A percentile compares a stretch with the other conserved stretches of the same genome.
Conservation (phyloP, 2,329 filamentous ascomycete genomes). For the Neofusicoccum cordaticola region DNA sequence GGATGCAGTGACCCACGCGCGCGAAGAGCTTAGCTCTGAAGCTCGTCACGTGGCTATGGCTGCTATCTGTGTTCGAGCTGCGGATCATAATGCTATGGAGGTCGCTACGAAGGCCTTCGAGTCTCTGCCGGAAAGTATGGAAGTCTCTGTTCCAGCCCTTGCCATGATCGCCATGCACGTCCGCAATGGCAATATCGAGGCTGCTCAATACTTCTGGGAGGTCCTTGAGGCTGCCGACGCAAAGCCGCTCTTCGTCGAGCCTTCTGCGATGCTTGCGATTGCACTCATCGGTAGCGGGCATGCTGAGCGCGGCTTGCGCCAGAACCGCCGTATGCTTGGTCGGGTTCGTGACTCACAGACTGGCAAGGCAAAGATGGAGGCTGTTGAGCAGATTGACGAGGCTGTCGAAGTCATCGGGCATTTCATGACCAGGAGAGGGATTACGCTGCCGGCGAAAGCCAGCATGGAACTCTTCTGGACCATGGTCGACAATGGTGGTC, state of each 20-base stretch:
- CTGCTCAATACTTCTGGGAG: constrained; percentile 78
- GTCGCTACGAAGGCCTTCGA: constrained; percentile 61
- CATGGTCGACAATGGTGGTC: constrained; percentile 64
- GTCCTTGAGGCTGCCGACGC: constrained; percentile 63
- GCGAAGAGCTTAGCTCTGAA: constrained; percentile 57
- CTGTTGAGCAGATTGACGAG: constrained; percentile 81
- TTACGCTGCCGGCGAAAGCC: constrained; percentile 52
- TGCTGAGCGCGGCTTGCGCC: constrained; percentile 73
- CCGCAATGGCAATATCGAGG: constrained; percentile 73
- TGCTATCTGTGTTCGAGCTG: constrained; percentile 71
- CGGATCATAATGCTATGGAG: constrained; percentile 70
- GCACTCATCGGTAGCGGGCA: constrained; percentile 83
- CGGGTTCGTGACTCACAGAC: constrained; percentile 66
- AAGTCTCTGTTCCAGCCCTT: constrained; percentile 58
- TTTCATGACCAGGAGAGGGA: constrained; percentile 53
- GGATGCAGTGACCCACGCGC: constrained; percentile 72
- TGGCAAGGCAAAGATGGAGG: constrained; percentile 51
- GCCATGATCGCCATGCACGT: constrained; percentile 85
- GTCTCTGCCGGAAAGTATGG: constrained; percentile 47
- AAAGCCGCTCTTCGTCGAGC: constrained; percentile 72
- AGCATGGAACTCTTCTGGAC: constrained; percentile 60
- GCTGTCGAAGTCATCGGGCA: constrained; percentile 68
- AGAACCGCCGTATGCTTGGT: constrained; percentile 83
- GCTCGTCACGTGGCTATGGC: constrained; percentile 64
- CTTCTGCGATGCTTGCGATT: constrained; percentile 85